A percentile compares a stretch with the other conserved stretches of the same genome.
These are phyloP conservation scores for Phytophthora fragariae DNA, from an alignment of 352 stramenopile species.

Conservation along the genomic window DNA sequence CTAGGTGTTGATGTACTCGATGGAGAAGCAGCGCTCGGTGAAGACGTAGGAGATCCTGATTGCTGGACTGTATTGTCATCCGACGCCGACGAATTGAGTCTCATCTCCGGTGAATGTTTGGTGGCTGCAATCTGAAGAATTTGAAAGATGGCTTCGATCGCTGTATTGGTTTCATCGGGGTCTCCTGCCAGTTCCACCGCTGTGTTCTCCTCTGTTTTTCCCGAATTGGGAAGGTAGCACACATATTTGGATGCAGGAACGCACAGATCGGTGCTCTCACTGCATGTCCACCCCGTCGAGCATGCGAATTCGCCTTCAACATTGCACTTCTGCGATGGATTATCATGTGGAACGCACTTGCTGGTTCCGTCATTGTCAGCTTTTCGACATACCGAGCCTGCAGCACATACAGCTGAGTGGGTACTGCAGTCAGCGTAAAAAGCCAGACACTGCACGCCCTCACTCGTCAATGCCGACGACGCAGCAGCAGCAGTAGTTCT, in stretches of 20 bases:
- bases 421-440: slow-evolving; percentile 40
- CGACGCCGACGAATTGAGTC: slow-evolving; percentile 1
- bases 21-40: slow-evolving; percentile 1
- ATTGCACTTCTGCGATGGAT: slow-evolving; percentile 10
- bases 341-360: slow-evolving; percentile 33
- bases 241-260: slow-evolving; percentile 40
- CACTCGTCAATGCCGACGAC: background rate
- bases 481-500: background rate
- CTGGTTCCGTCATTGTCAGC: background rate
- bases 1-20: slow-evolving; percentile 1
- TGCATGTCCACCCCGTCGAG: slow-evolving; percentile 46
- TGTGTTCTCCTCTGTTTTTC: slow-evolving; percentile 4
- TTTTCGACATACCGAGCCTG: slow-evolving; percentile 43
- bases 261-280: slow-evolving; percentile 26
- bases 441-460: slow-evolving; percentile 23
- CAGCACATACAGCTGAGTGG: slow-evolving; percentile 36
- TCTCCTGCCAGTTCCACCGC: slow-evolving; percentile 37
- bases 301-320: slow-evolving; percentile 23
- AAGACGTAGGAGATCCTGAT: slow-evolving; percentile 2
- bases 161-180: slow-evolving; percentile 31
- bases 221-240: slow-evolving; percentile 40
- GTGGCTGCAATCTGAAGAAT: slow-evolving; percentile 39
- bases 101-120: slow-evolving; percentile 12
- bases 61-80: slow-evolving; percentile 8
- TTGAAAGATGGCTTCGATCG: slow-evolving; percentile 48